A percentile compares a stretch with the other conserved stretches of the same genome.
Evolutionary conservation across 257 asterid genomes (phyloP).

Genomic region (Schizonepeta tenuifolia): DNA sequence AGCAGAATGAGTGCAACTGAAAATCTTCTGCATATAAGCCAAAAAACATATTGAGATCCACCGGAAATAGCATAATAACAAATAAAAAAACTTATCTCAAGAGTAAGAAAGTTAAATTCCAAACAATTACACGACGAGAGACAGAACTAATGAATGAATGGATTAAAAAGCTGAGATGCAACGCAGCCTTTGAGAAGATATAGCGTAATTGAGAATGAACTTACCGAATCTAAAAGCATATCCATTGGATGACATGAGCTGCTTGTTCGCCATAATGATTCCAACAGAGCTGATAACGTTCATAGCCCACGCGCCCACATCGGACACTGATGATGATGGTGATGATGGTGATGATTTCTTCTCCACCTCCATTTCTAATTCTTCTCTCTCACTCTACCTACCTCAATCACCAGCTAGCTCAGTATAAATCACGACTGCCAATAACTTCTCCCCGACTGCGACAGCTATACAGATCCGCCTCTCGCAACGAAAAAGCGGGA

Average conservation of each 20-base stretch:
- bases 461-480: constrained; percentile 42
- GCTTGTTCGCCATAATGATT: constrained; percentile 94
- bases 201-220: constrained; percentile 30
- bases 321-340: constrained; percentile 60
- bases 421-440: neutral
- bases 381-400: constrained; percentile 26
- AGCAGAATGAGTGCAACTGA: constrained; percentile 3
- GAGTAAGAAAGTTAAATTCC: constrained; percentile 22
- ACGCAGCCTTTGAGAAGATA: neutral
- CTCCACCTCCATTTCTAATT: constrained; percentile 65
- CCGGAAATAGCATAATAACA: neutral
- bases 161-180: constrained; percentile 23
- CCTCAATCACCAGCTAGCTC: constrained; percentile 28
- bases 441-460: neutral
- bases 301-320: constrained; percentile 99
- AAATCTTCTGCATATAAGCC: constrained; percentile 7
- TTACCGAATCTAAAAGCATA: constrained; percentile 83
- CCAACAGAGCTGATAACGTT: constrained; percentile 94
- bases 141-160: neutral
- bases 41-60: constrained; percentile 24
- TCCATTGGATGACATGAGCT: constrained; percentile 84
- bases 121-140: neutral
- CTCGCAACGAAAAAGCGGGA: constrained; percentile 31
- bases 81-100: neutral
- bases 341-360: constrained; percentile 50